phyloP scores from a whole-genome alignment of 1,139 yeast genomes.

The Meyerozyma carpophila region DNA sequence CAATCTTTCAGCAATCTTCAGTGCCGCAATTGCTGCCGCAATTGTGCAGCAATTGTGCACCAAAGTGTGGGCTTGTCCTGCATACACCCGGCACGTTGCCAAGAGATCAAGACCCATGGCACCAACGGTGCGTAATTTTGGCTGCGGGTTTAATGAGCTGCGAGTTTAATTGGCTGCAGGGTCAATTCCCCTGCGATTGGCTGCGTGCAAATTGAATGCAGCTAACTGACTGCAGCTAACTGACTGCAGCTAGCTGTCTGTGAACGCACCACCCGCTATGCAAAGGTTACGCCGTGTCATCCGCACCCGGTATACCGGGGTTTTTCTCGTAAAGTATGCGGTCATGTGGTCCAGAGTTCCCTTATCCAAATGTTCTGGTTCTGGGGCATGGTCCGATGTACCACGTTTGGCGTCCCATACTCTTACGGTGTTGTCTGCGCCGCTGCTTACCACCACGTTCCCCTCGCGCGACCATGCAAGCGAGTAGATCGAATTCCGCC shows the following conservation, averaged over 20 bases:
- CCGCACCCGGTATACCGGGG: conserved; percentile 90
- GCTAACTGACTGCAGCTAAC: background rate
- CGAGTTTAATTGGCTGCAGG: no score
- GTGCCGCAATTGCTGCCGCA: background rate
- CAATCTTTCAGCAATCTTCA: no score
- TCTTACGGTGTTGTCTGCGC: conserved; percentile 87
- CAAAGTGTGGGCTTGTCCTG: background rate
- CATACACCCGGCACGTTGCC: background rate
- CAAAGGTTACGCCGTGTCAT: conserved; percentile 89
- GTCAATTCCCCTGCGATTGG: no score
- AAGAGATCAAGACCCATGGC: background rate
- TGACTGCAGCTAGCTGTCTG: conserved; percentile 5
- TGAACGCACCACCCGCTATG: conserved; percentile 86
- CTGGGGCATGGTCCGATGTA: conserved; percentile 74
- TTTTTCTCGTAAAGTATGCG: conserved; percentile 86
- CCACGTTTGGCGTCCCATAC: conserved; percentile 94
- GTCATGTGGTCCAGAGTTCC: conserved; percentile 81
- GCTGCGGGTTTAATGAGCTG: no score
- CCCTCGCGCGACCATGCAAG: conserved; percentile 85
- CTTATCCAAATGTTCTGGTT: conserved; percentile 47
- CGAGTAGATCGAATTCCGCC: conserved; percentile 80
- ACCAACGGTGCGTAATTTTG: background rate
- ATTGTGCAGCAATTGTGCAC: background rate
- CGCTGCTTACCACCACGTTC: conserved; percentile 83
- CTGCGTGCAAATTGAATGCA: background rate